Conservation (phyloP, 176 grass and related monocot genomes). For the Zea mays region DNA sequence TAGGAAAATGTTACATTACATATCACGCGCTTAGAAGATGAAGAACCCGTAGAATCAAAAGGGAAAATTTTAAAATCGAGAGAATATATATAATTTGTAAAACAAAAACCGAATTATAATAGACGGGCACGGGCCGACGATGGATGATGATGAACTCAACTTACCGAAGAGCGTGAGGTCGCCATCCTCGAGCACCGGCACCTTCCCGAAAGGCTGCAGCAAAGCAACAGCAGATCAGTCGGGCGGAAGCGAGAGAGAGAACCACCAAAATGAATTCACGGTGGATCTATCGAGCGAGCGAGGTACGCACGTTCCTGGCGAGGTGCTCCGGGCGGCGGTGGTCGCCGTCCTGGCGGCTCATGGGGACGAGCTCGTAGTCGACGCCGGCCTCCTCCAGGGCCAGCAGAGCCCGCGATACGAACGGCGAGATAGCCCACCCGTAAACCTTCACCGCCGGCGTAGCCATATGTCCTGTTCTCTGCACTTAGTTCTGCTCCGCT, state of each 20-base stretch:
- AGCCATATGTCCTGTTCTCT: no score
- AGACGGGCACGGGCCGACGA: no score
- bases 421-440: slow-evolving; percentile 39
- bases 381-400: slow-evolving; percentile 64
- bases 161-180: slow-evolving; percentile 38
- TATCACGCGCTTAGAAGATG: neutral
- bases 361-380: slow-evolving; percentile 44
- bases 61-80: no score
- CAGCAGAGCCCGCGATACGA: slow-evolving; percentile 47
- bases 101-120: no score
- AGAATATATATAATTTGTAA: no score
- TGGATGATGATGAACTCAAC: neutral
- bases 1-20: neutral
- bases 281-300: no score
- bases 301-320: slow-evolving; percentile 47
- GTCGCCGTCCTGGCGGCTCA: slow-evolving; percentile 37
- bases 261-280: no score
- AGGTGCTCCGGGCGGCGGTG: slow-evolving; percentile 46
- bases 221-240: neutral
- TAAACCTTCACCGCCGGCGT: neutral
- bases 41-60: neutral
- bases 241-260: neutral
- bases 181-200: slow-evolving; percentile 44
- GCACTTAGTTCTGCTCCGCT: no score
- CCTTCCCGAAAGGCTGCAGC: slow-evolving; percentile 39